Conservation (phyloP, 352 stramenopile genomes). For the Aphanomyces stellatus region DNA sequence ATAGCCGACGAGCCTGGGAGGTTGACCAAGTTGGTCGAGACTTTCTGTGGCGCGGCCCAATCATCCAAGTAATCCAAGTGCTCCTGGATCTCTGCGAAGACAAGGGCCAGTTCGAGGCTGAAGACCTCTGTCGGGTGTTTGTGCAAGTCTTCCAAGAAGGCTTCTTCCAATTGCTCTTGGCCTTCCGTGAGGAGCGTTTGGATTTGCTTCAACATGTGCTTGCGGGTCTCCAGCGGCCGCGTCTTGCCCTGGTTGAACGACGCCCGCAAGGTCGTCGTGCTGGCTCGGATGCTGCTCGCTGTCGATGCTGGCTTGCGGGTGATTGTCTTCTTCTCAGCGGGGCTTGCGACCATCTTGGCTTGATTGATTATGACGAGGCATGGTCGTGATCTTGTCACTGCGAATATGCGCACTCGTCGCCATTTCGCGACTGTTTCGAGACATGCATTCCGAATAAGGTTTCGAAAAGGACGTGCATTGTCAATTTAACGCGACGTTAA, state of each 20-base stretch:
- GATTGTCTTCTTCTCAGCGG: neutral
- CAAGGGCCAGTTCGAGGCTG: conserved; percentile 36
- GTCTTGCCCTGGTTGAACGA: neutral
- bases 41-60: conserved; percentile 44
- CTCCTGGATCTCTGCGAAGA: conserved; percentile 63
- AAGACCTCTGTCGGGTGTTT: conserved; percentile 62
- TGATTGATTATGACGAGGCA: neutral
- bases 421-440: too few species aligned
- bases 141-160: conserved; percentile 56
- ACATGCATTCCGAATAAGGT: too few species aligned
- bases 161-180: conserved; percentile 34
- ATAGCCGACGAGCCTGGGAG: conserved; percentile 54
- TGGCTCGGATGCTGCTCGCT: neutral
- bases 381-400: too few species aligned
- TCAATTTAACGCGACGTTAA: too few species aligned
- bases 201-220: conserved; percentile 37
- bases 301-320: neutral
- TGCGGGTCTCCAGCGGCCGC: conserved; percentile 26
- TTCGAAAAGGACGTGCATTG: too few species aligned
- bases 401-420: too few species aligned
- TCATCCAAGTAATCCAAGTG: conserved; percentile 55
- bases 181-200: conserved; percentile 43
- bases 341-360: neutral
- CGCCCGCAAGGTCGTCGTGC: neutral
- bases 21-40: conserved; percentile 47